These are phyloP conservation scores for Lithospermum erythrorhizon DNA, from an alignment of 257 asterid genomes.

Conservation along the genomic window DNA sequence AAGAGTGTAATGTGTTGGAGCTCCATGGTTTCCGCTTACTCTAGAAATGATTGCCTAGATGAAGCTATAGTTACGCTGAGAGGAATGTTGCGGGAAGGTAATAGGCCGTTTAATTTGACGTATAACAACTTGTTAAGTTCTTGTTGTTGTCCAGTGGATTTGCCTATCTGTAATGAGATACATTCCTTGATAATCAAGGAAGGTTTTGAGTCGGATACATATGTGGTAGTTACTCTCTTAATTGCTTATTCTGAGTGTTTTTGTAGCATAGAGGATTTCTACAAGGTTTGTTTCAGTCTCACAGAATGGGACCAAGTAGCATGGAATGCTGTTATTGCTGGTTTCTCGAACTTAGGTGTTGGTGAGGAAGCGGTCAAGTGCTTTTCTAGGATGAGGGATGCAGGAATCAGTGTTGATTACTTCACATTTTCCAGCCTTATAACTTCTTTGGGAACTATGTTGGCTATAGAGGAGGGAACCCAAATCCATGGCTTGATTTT, in stretches of 20 bases:
- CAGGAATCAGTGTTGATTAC: slow-evolving; percentile 23
- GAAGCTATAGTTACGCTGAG: slow-evolving; percentile 32
- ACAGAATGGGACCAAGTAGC: slow-evolving; percentile 44
- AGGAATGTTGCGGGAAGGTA: slow-evolving; percentile 34
- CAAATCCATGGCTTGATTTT: slow-evolving; percentile 37
- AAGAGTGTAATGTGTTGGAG: slow-evolving; percentile 42
- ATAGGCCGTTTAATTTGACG: slow-evolving; percentile 26
- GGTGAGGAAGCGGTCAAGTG: slow-evolving; percentile 34
- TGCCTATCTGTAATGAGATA: slow-evolving; percentile 37
- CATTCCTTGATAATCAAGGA: slow-evolving; percentile 39
- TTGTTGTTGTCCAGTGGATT: slow-evolving; percentile 29
- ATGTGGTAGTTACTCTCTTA: slow-evolving; percentile 33
- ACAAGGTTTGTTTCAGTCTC: slow-evolving; percentile 21
- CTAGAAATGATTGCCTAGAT: slow-evolving; percentile 16
- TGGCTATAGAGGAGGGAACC: slow-evolving; percentile 43
- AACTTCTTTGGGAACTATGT: slow-evolving; percentile 39
- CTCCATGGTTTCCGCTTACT: slow-evolving; percentile 47
- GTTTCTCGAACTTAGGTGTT: slow-evolving; percentile 39
- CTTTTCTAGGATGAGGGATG: slow-evolving; percentile 36
- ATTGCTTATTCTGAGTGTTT: slow-evolving; percentile 36
- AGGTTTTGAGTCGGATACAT: slow-evolving; percentile 34
- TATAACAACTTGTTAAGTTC: slow-evolving; percentile 43
- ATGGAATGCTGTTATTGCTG: slow-evolving; percentile 59
- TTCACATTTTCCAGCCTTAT: slow-evolving; percentile 46
- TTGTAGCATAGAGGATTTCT: slow-evolving; percentile 32